Base-by-base conservation (phyloP, 805 yeast species). In the Saccharomycodes ludwigii region DNA sequence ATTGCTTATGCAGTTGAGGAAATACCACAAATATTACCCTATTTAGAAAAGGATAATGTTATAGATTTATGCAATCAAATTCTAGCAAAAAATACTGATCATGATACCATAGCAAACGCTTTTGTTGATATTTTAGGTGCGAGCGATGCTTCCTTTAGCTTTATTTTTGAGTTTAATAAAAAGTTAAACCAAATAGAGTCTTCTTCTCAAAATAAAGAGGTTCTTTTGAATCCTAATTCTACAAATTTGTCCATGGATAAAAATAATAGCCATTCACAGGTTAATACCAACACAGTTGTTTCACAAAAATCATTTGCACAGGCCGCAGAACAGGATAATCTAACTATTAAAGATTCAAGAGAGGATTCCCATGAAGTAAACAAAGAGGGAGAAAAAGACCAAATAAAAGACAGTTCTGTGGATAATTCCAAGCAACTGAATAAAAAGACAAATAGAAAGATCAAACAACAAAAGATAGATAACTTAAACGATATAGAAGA, bases 401-500 rank as follows among this genome's bases (percentile, higher is more conserved):
- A 17, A 14, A 16, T 20, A 15, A 24, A 23, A 14, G 15, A 6
- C n/a, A 12, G 18, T 5, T 13, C 18, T 7, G n/a, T 12, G 18
- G n/a, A 18, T 18, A 15, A 26, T 29, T 12, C 31, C 13, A 29
- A 29, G 16, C 23, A 12, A 19, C 19, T 22, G 11, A 13, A 24
- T n/a, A 18, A 17, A 17, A 30, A 27, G 18, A 38, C 36, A 21
- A 31, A 32, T 9, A 16, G 28, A 13, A 35, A 36, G 15, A n/a
- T 49, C 42, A 56, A 41, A 40, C 54, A 33, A 42, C 63, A 58
- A 39, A 73, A 67, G 44, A 50, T 74, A 6, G 75, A 70, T 24
- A 66, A 71, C 17, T 49, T 80, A 33, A 63, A 71, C 29, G 88
- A 79, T 36, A 65, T 80, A 6, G 85, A 79, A 36, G 70, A 72